phyloP scores from a whole-genome alignment of 768 basidiomycete species.

The Mycena alexandri region DNA sequence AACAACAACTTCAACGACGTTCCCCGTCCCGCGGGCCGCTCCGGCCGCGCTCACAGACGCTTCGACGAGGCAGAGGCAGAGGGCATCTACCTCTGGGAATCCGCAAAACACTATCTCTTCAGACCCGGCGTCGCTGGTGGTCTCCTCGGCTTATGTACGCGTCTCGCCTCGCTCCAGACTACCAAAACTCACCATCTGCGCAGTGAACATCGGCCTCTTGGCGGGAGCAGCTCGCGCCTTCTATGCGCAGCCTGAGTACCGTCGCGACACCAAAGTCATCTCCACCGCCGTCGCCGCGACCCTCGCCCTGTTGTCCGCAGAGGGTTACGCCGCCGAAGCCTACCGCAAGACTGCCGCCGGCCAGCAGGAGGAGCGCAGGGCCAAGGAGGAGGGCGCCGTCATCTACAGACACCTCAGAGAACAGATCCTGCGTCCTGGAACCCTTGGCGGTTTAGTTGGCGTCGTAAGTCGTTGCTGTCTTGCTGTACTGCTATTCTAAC shows the following conservation, averaged over 20 bases:
- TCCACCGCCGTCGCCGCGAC: constrained; percentile 66
- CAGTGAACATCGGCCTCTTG: constrained; percentile 81
- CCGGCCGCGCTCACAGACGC: constrained; percentile 48
- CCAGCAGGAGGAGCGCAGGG: constrained; percentile 67
- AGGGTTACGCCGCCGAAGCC: constrained; percentile 74
- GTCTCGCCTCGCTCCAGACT: not conserved
- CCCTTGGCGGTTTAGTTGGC: constrained; percentile 75
- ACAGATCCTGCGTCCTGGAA: constrained; percentile 70
- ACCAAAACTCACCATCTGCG: constrained; percentile 2
- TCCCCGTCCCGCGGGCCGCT: not conserved
- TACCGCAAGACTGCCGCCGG: constrained; percentile 71
- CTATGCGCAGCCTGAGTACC: constrained; percentile 72
- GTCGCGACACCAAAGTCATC: constrained; percentile 67
- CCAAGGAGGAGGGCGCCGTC: constrained; percentile 66
- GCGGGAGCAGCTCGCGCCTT: constrained; percentile 72
- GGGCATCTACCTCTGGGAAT: constrained; percentile 64
- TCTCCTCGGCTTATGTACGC: constrained; percentile 72
- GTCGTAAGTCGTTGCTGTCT: constrained; percentile 56
- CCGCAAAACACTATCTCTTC: constrained; percentile 66
- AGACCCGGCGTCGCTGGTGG: constrained; percentile 81
- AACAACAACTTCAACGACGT: constrained; percentile 33
- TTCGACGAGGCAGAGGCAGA: constrained; percentile 63
- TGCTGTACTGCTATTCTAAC: not conserved
- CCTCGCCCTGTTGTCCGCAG: constrained; percentile 67
- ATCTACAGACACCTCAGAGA: constrained; percentile 69